A percentile compares a stretch with the other conserved stretches of the same genome.
phyloP scores from a whole-genome alignment of 2,329 filamentous ascomycete genomes.

The Fusarium newnesense region DNA sequence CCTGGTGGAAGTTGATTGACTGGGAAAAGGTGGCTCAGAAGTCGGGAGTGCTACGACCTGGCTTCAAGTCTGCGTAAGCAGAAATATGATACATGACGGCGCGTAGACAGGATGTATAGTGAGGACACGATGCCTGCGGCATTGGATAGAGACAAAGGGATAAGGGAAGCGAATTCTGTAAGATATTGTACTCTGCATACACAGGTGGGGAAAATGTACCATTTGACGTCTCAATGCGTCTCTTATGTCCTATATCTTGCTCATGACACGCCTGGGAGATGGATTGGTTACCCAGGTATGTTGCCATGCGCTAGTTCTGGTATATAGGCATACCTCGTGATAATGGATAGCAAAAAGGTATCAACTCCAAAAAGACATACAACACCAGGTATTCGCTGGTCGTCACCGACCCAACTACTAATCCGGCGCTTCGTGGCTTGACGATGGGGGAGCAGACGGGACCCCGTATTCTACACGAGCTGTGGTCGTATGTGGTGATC shows the following conservation, averaged over 20 bases:
- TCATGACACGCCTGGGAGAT: background rate
- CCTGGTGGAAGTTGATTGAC: slow-evolving; percentile 90
- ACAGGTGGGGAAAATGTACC: slow-evolving; percentile 45
- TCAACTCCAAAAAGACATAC: slow-evolving; percentile 29
- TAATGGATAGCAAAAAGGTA: background rate
- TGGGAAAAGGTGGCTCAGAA: slow-evolving; percentile 76
- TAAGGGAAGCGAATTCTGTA: slow-evolving; percentile 40
- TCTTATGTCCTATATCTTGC: background rate
- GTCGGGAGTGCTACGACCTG: slow-evolving; percentile 48
- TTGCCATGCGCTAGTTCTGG: background rate
- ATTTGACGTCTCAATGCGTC: slow-evolving; percentile 35
- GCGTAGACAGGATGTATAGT: slow-evolving; percentile 10
- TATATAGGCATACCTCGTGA: background rate
- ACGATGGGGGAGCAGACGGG: slow-evolving; percentile 39
- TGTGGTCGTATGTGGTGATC: slow-evolving; percentile 36
- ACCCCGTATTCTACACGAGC: slow-evolving; percentile 38
- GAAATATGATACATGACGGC: slow-evolving; percentile 1
- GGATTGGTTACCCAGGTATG: background rate
- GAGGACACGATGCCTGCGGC: slow-evolving; percentile 31
- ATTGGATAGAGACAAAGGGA: slow-evolving; percentile 23
- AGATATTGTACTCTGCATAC: slow-evolving; percentile 48
- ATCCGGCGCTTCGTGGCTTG: slow-evolving; percentile 39
- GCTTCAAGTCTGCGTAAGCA: slow-evolving; percentile 45
- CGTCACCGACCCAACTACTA: slow-evolving; percentile 41
- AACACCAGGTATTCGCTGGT: slow-evolving; percentile 39